Evolutionary conservation across 768 basidiomycete genomes (phyloP), one percentile per base, ranked within the genome.

Genomic region (Daedaleopsis sinensis): DNA sequence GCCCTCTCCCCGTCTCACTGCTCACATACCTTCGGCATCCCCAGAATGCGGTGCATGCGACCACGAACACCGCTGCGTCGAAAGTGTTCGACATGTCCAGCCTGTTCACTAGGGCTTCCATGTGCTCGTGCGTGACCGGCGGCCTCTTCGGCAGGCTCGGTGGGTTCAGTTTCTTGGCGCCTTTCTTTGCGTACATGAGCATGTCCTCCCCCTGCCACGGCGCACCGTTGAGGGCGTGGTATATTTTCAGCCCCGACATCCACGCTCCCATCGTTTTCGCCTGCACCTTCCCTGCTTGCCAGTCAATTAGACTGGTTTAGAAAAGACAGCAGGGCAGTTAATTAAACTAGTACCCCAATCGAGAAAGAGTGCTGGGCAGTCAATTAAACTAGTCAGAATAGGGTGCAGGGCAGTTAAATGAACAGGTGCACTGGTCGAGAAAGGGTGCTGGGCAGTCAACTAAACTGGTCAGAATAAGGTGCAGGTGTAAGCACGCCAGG

Each of bases 81-180:
- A 70, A 66, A 1, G 77, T 61, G 21, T 66, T 49, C 1, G 64
- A 21, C 1, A 76, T 47, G 42, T 74, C 62, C 0, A 81, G 67
- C 9, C n/a, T 15, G 0, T 47, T 10, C 0, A 32, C 42, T 0
- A 80, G 69, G 0, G 62, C 55, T 5, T 35, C 35, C 2, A 82
- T 60, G 42, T 79, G 77, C 0, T 74, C 67, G 0, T 73, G n/a
- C 0, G 79, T 75, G 9, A 79, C 75, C 0, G 78, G 80, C 1
- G 71, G 59, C 0, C 74, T 65, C 7, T 63, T 69, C 0, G 71
- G 60, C 0, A 56, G 52, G 2, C 58, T 64, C 23, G 23, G 16
- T 0, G 59, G 73, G 44, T 35, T 71, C 68, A 52, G 58, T 53
- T 65, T 77, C 64, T 53, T 52, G 58, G 5, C 73, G 60, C 1